Conservation (phyloP, 2,329 filamentous ascomycete genomes). For the Alternaria dauci region DNA sequence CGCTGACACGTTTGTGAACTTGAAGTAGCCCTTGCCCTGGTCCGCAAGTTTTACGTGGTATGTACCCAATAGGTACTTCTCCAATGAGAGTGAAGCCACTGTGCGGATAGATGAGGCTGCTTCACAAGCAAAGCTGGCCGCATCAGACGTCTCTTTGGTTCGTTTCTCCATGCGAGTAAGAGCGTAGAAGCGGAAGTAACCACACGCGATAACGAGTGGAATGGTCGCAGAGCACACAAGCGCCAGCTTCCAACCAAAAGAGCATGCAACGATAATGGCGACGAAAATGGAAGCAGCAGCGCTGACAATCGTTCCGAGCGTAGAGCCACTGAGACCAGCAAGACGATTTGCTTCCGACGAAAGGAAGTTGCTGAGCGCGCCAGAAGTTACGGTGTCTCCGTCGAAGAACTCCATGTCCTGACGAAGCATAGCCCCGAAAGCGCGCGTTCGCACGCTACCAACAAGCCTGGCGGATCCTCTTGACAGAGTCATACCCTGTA, state of each 20-base stretch:
- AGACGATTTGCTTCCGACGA: slow-evolving; percentile 85
- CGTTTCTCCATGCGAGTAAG: slow-evolving; percentile 83
- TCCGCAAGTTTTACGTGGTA: slow-evolving; percentile 75
- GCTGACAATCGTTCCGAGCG: slow-evolving; percentile 85
- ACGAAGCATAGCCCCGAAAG: slow-evolving; percentile 87
- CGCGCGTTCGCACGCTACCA: slow-evolving; percentile 79
- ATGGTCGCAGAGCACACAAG: slow-evolving; percentile 83
- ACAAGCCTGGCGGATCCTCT: slow-evolving; percentile 66
- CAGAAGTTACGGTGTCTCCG: slow-evolving; percentile 86
- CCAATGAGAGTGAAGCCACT: slow-evolving; percentile 89
- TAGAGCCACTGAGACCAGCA: slow-evolving; percentile 86
- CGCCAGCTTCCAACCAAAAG: slow-evolving; percentile 87
- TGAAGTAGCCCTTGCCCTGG: slow-evolving; percentile 75
- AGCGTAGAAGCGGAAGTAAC: slow-evolving; percentile 87
- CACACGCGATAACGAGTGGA: slow-evolving; percentile 78
- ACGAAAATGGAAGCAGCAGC: slow-evolving; percentile 80
- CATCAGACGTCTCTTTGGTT: slow-evolving; percentile 79
- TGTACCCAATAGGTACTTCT: slow-evolving; percentile 76
- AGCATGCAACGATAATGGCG: slow-evolving; percentile 72
- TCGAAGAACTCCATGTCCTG: slow-evolving; percentile 90
- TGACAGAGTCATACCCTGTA: slow-evolving; percentile 66
- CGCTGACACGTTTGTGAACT: slow-evolving; percentile 79
- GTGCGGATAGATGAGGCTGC: slow-evolving; percentile 94
- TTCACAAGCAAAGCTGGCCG: slow-evolving; percentile 90
- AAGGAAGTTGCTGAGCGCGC: slow-evolving; percentile 76